phyloP scores from a whole-genome alignment of 768 basidiomycete species.

The Rossbeevera mucosa region DNA sequence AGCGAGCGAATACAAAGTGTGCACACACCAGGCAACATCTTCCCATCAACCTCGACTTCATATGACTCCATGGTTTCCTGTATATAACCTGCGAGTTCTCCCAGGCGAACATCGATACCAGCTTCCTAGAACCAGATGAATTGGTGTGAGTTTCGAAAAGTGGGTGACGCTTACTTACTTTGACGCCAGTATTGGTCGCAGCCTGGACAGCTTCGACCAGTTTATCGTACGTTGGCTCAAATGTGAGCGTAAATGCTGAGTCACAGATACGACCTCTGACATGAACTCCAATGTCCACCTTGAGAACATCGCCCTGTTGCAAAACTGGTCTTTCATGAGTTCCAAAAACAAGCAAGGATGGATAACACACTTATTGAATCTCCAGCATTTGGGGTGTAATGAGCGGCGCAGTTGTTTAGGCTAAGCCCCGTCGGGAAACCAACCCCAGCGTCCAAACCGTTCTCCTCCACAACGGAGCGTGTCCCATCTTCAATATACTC shows the following conservation, averaged over 20 bases:
- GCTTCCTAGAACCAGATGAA: constrained; percentile 59
- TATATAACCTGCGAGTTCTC: constrained; percentile 86
- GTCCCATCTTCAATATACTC: constrained; percentile 91
- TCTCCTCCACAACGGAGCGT: constrained; percentile 87
- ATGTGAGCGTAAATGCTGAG: constrained; percentile 91
- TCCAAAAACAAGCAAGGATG: neutral
- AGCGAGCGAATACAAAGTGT: neutral
- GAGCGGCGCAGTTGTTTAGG: constrained; percentile 92
- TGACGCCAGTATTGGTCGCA: constrained; percentile 88
- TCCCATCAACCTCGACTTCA: constrained; percentile 89
- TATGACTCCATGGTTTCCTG: constrained; percentile 99
- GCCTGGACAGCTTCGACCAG: constrained; percentile 89
- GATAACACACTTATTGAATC: constrained; percentile 66
- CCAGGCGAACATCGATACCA: constrained; percentile 91
- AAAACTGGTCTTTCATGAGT: constrained; percentile 53
- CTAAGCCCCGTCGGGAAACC: constrained; percentile 97
- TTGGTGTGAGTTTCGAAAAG: constrained; percentile 4
- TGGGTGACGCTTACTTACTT: constrained; percentile 47
- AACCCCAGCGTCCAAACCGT: constrained; percentile 78
- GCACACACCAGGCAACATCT: constrained; percentile 66
- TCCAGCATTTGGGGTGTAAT: constrained; percentile 93
- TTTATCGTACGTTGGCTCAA: constrained; percentile 85
- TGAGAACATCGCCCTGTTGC: constrained; percentile 80
- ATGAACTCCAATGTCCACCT: constrained; percentile 97
- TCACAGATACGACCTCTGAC: constrained; percentile 94